Conservation (phyloP, 108 stramenopile genomes). For the Pseudonitzschia pungens region DNA sequence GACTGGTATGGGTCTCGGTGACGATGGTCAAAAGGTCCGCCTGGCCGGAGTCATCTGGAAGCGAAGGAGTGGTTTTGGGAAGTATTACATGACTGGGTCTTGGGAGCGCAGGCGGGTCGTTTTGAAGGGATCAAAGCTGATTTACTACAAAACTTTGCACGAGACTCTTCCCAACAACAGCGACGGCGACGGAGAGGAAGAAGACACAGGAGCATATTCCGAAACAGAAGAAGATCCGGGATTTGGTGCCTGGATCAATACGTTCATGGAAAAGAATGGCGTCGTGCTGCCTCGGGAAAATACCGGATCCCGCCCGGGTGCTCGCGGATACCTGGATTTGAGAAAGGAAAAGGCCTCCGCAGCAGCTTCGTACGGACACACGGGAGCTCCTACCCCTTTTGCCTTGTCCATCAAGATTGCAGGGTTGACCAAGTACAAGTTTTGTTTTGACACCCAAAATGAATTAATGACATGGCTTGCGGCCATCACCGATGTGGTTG, state of each 20-base stretch:
- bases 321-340: conserved; percentile 74
- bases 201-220: conserved; percentile 4
- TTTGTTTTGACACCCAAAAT: conserved; percentile 70
- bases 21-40: conserved; percentile 22
- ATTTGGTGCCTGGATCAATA: neutral
- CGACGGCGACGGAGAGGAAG: conserved; percentile 33
- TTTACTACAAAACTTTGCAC: conserved; percentile 46
- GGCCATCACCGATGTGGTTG: conserved; percentile 72
- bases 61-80: conserved; percentile 71
- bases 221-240: neutral
- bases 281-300: neutral
- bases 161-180: neutral
- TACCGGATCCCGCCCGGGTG: conserved; percentile 11
- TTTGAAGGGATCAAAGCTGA: conserved; percentile 42
- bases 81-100: conserved; percentile 50
- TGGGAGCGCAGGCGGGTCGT: conserved; percentile 79
- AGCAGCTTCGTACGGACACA: conserved; percentile 56
- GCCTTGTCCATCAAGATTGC: conserved; percentile 56
- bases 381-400: conserved; percentile 74
- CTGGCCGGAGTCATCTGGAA: conserved; percentile 71
- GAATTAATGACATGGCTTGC: conserved; percentile 77
- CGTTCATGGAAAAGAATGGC: neutral
- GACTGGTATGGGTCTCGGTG: neutral
- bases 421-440: conserved; percentile 76
- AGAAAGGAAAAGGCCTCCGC: conserved; percentile 73